Percentiles rank a stretch among this genome's conserved stretches.
These are phyloP conservation scores for Nakaseomyces delphensis DNA, from an alignment of 1,139 yeast species.

Conservation along the genomic window DNA sequence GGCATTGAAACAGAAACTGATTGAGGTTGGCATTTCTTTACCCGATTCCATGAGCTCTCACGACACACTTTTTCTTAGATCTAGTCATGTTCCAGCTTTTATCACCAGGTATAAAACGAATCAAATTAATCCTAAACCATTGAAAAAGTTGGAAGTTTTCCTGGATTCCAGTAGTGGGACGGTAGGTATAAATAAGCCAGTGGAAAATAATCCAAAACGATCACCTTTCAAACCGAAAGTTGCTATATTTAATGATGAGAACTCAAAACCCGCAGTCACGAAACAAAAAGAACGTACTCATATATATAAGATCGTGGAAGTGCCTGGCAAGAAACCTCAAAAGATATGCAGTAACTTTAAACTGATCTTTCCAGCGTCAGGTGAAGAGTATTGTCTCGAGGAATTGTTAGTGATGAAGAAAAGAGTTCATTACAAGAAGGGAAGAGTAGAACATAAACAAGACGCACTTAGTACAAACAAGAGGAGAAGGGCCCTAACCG, in stretches of 20 bases:
- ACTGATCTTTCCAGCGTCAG: constrained; percentile 41
- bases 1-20: constrained; percentile 26
- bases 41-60: neutral
- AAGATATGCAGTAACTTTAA: constrained; percentile 53
- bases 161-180: neutral
- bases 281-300: neutral
- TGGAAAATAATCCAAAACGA: neutral
- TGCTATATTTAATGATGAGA: constrained; percentile 11
- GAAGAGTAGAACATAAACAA: neutral
- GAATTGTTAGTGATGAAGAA: constrained; percentile 45
- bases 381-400: constrained; percentile 48
- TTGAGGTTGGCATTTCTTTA: neutral
- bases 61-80: neutral
- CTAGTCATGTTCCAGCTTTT: neutral
- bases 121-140: constrained; percentile 2
- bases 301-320: constrained; percentile 39
- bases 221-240: neutral
- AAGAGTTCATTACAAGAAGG: constrained; percentile 14
- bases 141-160: neutral
- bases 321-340: constrained; percentile 56
- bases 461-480: neutral
- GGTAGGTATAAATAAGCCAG: neutral
- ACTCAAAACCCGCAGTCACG: neutral
- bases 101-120: neutral
- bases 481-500: neutral